Evolutionary conservation across 805 yeast species (phyloP).

Genomic region (Phaffomyces thermotolerans): DNA sequence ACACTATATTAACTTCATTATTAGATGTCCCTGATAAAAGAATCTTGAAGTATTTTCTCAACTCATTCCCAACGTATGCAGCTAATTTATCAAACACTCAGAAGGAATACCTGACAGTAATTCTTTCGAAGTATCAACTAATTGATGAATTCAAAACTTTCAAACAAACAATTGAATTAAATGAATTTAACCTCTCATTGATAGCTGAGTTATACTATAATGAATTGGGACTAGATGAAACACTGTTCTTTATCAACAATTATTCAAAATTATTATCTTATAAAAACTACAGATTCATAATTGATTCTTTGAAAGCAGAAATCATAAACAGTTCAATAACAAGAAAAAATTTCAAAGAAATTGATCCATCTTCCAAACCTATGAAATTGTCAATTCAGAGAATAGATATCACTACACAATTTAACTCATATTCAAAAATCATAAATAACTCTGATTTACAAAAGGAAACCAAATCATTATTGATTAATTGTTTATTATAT

Average conservation of each 20-base stretch:
- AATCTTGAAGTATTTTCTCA: neutral
- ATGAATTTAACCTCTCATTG: neutral
- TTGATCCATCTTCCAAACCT: no score
- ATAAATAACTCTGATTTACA: neutral
- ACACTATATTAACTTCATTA: conserved; percentile 4
- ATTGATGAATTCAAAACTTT: neutral
- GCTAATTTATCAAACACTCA: neutral
- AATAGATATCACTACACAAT: conserved; percentile 10
- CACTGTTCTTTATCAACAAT: neutral
- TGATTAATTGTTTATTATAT: conserved; percentile 8
- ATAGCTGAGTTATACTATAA: conserved; percentile 1
- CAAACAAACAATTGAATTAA: neutral
- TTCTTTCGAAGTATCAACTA: neutral
- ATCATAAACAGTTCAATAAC: conserved; percentile 3
- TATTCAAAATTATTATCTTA: neutral
- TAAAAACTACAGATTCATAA: conserved; percentile 11
- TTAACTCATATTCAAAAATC: neutral
- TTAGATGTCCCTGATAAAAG: conserved; percentile 1
- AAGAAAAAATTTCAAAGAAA: conserved; percentile 3
- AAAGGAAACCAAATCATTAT: conserved; percentile 2
- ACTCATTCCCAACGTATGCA: neutral
- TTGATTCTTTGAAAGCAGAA: conserved; percentile 3
- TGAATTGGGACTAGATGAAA: neutral
- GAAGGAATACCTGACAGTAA: neutral
- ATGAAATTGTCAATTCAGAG: conserved; percentile 9